phyloP scores from a whole-genome alignment of 441 rosid genomes.

The Macaranga tanarius region DNA sequence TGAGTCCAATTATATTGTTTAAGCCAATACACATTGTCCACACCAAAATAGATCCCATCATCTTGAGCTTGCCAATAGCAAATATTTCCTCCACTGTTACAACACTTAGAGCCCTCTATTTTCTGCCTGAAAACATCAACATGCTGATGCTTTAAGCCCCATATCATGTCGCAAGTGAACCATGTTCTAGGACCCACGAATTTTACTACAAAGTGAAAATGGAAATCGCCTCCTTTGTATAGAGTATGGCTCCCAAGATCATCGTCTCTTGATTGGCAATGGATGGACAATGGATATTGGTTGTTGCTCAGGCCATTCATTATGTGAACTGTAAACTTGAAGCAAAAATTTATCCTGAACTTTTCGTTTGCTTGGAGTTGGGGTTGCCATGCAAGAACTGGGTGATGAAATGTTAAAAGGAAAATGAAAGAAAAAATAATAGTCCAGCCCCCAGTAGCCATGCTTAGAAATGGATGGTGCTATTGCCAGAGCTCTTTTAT shows the following conservation, averaged over 20 bases:
- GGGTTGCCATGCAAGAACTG: no score
- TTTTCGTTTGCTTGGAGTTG: no score
- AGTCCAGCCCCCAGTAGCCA: no score
- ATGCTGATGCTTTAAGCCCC: neutral
- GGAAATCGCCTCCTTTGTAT: neutral
- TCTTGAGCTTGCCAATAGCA: constrained; percentile 2
- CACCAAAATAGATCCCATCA: no score
- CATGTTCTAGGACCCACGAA: neutral
- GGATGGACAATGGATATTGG: neutral
- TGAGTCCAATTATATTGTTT: neutral
- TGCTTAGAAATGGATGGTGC: no score
- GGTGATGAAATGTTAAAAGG: no score
- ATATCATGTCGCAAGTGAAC: neutral
- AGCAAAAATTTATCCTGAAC: neutral
- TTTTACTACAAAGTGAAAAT: neutral
- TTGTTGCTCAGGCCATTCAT: constrained; percentile 1
- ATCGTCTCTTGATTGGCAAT: neutral
- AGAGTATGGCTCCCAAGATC: neutral
- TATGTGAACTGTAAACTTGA: neutral
- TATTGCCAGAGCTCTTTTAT: no score
- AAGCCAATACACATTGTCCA: neutral
- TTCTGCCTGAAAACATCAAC: neutral
- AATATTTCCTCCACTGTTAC: neutral
- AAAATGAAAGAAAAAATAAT: no score
- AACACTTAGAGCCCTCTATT: neutral